Evolutionary conservation across 1,139 yeast genomes (phyloP).

Genomic region (Lodderomyces oxycetoniae): DNA sequence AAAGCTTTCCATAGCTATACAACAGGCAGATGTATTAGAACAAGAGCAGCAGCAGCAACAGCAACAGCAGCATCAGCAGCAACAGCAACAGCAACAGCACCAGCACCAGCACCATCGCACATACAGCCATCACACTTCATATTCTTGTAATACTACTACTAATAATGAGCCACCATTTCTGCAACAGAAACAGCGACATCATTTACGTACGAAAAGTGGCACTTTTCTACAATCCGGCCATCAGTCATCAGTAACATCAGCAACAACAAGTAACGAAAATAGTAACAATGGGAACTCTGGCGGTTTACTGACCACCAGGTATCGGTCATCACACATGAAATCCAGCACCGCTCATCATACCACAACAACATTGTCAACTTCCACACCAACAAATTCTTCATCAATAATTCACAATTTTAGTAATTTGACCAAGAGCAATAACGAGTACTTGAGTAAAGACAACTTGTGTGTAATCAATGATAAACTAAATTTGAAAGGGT

Average conservation of each 20-base stretch:
- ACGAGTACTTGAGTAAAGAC: not conserved
- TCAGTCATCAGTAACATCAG: not conserved
- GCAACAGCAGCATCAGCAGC: no score
- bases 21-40: conserved; percentile 31
- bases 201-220: conserved; percentile 5
- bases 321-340: no score
- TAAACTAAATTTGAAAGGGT: conserved; percentile 1
- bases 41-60: conserved; percentile 5
- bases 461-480: not conserved
- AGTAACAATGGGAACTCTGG: not conserved
- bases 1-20: conserved; percentile 43
- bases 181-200: conserved; percentile 5
- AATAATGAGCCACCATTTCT: conserved; percentile 1
- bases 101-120: conserved; percentile 4
- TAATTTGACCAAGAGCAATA: not conserved
- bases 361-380: not conserved
- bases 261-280: conserved; percentile 3
- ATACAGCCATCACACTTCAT: conserved; percentile 2
- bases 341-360: not conserved
- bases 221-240: not conserved
- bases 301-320: not conserved
- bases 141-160: not conserved
- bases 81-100: conserved; percentile 4
- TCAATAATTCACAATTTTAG: not conserved
- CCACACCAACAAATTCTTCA: not conserved